Base-by-base conservation (phyloP, 441 rosid genomes). In the Erodium texanum region DNA sequence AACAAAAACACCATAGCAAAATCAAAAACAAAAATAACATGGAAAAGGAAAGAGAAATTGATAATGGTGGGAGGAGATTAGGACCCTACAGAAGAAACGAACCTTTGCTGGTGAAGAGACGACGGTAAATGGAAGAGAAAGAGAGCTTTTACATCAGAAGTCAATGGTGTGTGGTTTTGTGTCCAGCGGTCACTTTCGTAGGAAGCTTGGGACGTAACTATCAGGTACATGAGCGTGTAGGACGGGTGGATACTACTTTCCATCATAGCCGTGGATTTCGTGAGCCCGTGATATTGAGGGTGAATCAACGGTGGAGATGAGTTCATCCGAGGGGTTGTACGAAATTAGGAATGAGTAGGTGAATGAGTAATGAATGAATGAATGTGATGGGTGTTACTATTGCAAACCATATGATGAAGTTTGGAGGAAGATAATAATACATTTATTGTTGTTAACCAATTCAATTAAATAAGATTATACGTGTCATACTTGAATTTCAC, bases 121-220 rank as follows among this genome's bases (percentile, higher is more conserved):
- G 3, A 48, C 2, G 54, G 54, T 1, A 48, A 43, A 14, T 43
- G 50, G n/a, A 43, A 14, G 14, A 14, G 15, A 32, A 27, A 1
- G 54, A 48, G 54, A 48, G 54, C 54, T 48, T 14, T 14, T 15
- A 14, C 12, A 3, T 48, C 18, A 18, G 18, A 41, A 48, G 54
- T 48, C 54, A 48, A 48, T 14, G 54, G 54, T 48, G 54, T 48
- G 54, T 48, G 54, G 50, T 43, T 43, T 43, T 7, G 50, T 43
- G 50, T 41, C n/a, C 50, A 43, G n/a, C 50, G n/a, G 54, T 48
- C 54, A 48, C 54, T 48, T 48, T 48, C 54, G 54, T 48, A 18
- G 6, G 54, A 48, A 48, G 54, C 54, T 48, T 4, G 18, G 54
- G 18, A 48, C 3, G 54, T 10, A 4, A 12, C 15, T 14, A 48